Conservation (phyloP, 1,284 basidiomycete genomes). For the Xerocomus amazonicus region DNA sequence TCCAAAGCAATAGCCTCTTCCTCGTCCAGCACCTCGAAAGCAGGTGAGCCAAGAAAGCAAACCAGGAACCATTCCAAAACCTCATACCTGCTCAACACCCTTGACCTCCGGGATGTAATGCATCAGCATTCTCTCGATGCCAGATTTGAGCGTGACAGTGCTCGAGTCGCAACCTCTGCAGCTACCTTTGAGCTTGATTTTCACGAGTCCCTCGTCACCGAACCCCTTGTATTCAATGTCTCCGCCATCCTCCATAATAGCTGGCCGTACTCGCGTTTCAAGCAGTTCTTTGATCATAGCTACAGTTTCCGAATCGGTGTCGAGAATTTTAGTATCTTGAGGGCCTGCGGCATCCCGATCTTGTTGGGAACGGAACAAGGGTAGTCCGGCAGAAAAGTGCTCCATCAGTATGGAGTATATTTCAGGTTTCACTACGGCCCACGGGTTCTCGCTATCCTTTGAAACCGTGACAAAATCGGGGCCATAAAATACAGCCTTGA, state of each 20-base stretch:
- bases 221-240: slow-evolving; percentile 84
- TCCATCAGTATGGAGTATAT: slow-evolving; percentile 98
- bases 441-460: slow-evolving; percentile 83
- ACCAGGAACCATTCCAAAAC: not conserved
- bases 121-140: slow-evolving; percentile 98
- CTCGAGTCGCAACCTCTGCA: slow-evolving; percentile 93
- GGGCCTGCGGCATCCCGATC: slow-evolving; percentile 78
- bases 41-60: slow-evolving; percentile 7
- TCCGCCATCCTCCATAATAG: slow-evolving; percentile 95
- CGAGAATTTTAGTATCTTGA: slow-evolving; percentile 93
- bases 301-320: slow-evolving; percentile 95
- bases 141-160: slow-evolving; percentile 92
- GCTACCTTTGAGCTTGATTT: slow-evolving; percentile 92
- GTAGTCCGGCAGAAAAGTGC: slow-evolving; percentile 86
- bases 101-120: slow-evolving; percentile 99
- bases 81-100: slow-evolving; percentile 86
- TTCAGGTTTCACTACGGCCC: slow-evolving; percentile 96
- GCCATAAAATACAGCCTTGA: slow-evolving; percentile 88
- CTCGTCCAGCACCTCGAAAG: slow-evolving; percentile 73
- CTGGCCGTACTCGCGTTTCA: slow-evolving; percentile 92
- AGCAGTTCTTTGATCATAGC: slow-evolving; percentile 99
- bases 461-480: slow-evolving; percentile 98
- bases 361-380: slow-evolving; percentile 80
- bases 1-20: slow-evolving; percentile 87
- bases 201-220: slow-evolving; percentile 67